A percentile compares a stretch with the other conserved stretches of the same genome.
Conservation (phyloP, 805 yeast species). For the Wickerhamomyces silvicola region DNA sequence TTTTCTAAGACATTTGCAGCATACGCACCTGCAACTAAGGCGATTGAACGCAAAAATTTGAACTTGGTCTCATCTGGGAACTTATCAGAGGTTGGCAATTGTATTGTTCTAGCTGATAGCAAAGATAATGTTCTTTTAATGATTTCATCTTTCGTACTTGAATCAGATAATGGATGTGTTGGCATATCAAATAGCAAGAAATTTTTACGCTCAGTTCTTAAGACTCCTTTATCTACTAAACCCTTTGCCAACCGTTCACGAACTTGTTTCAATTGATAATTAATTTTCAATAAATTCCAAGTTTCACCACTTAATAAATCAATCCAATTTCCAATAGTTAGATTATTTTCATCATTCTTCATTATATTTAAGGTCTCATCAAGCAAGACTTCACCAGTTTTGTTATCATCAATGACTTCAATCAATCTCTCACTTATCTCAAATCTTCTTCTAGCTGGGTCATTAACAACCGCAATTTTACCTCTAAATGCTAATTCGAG, state of each 20-base stretch:
- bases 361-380: conserved; percentile 91
- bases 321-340: conserved; percentile 85
- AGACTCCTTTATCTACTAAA: conserved; percentile 90
- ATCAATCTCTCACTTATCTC: conserved; percentile 82
- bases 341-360: conserved; percentile 72
- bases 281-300: conserved; percentile 92
- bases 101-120: conserved; percentile 66
- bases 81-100: conserved; percentile 48
- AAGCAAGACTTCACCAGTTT: conserved; percentile 91
- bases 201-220: conserved; percentile 93
- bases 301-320: conserved; percentile 93
- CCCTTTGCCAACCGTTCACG: conserved; percentile 96
- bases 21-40: conserved; percentile 81
- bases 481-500: conserved; percentile 90
- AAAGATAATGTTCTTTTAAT: conserved; percentile 64
- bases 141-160: conserved; percentile 74
- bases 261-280: conserved; percentile 94
- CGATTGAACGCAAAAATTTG: conserved; percentile 68
- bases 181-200: conserved; percentile 97
- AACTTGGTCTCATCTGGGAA: conserved; percentile 66
- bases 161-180: conserved; percentile 92
- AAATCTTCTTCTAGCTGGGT: conserved; percentile 84
- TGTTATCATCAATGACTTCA: conserved; percentile 76
- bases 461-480: conserved; percentile 82
- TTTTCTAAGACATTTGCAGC: conserved; percentile 97